These are phyloP conservation scores for Paecilomyces variotii DNA, from an alignment of 2,329 filamentous ascomycete genomes.

Conservation along the genomic window DNA sequence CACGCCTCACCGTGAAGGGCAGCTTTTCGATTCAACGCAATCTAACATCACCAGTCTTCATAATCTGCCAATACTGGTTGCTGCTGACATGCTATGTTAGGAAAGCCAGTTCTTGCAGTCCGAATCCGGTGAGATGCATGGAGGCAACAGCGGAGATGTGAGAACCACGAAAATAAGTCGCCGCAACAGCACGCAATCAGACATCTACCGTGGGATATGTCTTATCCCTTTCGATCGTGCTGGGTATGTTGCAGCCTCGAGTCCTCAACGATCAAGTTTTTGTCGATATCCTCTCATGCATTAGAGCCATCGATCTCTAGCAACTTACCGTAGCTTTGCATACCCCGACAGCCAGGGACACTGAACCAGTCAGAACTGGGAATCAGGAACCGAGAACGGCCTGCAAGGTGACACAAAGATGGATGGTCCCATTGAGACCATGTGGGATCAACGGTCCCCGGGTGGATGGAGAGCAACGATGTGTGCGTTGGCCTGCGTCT, in stretches of 20 bases:
- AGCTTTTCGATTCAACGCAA: neutral
- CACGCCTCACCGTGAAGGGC: neutral
- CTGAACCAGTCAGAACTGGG: neutral
- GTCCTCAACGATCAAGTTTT: neutral
- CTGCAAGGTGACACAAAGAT: neutral
- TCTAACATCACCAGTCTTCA: neutral
- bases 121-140: constrained; percentile 10
- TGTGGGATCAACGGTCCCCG: neutral
- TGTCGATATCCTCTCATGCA: neutral
- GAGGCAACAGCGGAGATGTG: neutral
- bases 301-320: neutral
- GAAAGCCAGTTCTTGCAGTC: neutral
- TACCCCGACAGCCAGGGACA: neutral
- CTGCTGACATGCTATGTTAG: neutral
- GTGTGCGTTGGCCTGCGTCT: neutral
- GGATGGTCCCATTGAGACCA: neutral
- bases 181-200: neutral
- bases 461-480: neutral
- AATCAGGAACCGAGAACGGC: neutral
- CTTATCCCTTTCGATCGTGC: neutral
- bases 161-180: neutral
- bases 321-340: neutral
- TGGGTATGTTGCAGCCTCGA: neutral
- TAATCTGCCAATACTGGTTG: neutral
- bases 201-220: neutral